A percentile compares a stretch with the other conserved stretches of the same genome.
Conservation (phyloP, 1,139 yeast species). For the Saccharomyces pastorianus region DNA sequence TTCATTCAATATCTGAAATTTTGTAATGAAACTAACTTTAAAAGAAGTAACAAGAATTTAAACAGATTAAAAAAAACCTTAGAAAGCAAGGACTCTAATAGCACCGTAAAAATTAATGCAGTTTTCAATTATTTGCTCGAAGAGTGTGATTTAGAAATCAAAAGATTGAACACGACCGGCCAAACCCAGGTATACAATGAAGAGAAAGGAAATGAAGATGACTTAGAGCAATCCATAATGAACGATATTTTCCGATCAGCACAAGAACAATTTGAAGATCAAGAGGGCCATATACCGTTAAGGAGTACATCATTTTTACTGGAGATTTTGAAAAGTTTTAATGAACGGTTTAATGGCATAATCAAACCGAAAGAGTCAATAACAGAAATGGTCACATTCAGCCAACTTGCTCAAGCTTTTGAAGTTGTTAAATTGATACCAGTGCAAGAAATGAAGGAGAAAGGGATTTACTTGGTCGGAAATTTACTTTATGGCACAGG, state of each 20-base stretch:
- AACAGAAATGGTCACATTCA: constrained; percentile 13
- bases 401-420: constrained; percentile 22
- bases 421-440: constrained; percentile 25
- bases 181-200: constrained; percentile 3
- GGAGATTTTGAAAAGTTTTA: neutral
- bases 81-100: constrained; percentile 2
- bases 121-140: constrained; percentile 20
- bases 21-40: constrained; percentile 17
- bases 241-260: neutral
- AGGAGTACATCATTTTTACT: neutral
- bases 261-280: neutral
- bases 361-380: constrained; percentile 2
- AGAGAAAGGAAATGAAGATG: neutral
- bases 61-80: constrained; percentile 10
- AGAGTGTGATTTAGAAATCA: constrained; percentile 22
- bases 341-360: constrained; percentile 1
- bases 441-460: constrained; percentile 10
- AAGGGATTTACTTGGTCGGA: constrained; percentile 24
- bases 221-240: constrained; percentile 1
- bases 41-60: constrained; percentile 17
- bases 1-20: constrained; percentile 18
- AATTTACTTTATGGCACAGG: constrained; percentile 22
- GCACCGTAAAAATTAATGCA: constrained; percentile 8
- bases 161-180: constrained; percentile 14
- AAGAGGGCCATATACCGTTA: neutral